Evolutionary conservation across 2,329 filamentous ascomycete genomes (phyloP).

Genomic region (Albifimbria verrucaria): DNA sequence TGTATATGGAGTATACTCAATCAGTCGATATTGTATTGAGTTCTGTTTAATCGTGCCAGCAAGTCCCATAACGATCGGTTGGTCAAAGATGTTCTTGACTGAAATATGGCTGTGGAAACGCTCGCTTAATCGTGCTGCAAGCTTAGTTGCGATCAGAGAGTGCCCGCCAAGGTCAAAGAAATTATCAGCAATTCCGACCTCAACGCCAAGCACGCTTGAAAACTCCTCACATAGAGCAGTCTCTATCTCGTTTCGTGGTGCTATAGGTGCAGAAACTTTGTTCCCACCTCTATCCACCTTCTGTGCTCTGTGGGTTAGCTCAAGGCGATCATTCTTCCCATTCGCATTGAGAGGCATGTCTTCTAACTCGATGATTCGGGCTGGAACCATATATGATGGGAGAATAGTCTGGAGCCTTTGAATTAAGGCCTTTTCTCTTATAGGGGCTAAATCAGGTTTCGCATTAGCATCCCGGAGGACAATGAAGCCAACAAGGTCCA

Average conservation of each 20-base stretch:
- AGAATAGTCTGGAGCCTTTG: not conserved
- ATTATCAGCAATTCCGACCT: slow-evolving; percentile 8
- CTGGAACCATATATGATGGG: slow-evolving; percentile 5
- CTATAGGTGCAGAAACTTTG: slow-evolving; percentile 14
- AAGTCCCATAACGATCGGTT: slow-evolving; percentile 1
- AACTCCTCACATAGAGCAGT: slow-evolving; percentile 16
- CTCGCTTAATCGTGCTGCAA: slow-evolving; percentile 7
- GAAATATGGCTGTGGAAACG: not conserved
- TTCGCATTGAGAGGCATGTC: not conserved
- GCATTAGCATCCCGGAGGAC: not conserved
- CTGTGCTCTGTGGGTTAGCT: not conserved
- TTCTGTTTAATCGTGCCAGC: not conserved
- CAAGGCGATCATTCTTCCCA: not conserved
- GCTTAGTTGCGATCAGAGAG: slow-evolving; percentile 16
- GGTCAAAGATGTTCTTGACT: slow-evolving; percentile 8
- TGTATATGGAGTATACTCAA: not conserved
- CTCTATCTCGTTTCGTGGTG: slow-evolving; percentile 17
- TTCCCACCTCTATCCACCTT: not conserved
- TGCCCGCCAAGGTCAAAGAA: slow-evolving; percentile 24
- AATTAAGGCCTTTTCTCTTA: slow-evolving; percentile 1
- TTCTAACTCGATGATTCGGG: not conserved
- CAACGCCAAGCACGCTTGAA: slow-evolving; percentile 4
- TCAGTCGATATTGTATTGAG: not conserved
- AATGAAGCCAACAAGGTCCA: not conserved
- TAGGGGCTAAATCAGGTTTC: not conserved